Percentiles rank a stretch among this genome's conserved stretches.
phyloP scores from a whole-genome alignment of 2,329 filamentous ascomycete species.

The Calonectria leucothoes region DNA sequence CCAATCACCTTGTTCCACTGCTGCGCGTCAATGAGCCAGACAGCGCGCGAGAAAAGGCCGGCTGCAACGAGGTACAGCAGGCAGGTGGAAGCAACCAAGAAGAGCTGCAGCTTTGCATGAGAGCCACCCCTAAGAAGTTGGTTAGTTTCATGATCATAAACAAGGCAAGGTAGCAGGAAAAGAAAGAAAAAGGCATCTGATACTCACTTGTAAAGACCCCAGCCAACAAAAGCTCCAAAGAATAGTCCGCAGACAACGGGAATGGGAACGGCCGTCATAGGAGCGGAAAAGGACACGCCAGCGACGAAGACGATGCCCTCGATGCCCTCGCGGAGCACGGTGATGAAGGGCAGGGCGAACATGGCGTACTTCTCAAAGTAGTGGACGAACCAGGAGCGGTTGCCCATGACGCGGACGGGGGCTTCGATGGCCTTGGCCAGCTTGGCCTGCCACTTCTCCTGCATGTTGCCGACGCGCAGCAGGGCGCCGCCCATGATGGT shows the following conservation, averaged over 20 bases:
- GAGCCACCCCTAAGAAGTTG: constrained; percentile 53
- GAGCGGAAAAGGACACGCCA: constrained; percentile 81
- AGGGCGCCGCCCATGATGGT: constrained; percentile 84
- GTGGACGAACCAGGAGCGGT: constrained; percentile 63
- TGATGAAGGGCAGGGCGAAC: constrained; percentile 89
- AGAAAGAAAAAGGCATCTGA: constrained; percentile 13
- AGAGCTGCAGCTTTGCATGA: constrained; percentile 68
- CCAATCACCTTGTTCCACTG: constrained; percentile 75
- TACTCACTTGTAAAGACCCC: constrained; percentile 78
- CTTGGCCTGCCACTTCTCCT: constrained; percentile 88
- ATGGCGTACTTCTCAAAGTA: constrained; percentile 85
- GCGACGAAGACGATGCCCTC: constrained; percentile 92
- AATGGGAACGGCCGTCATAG: constrained; percentile 81
- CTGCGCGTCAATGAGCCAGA: constrained; percentile 81
- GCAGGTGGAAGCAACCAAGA: constrained; percentile 85
- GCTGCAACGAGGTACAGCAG: constrained; percentile 87
- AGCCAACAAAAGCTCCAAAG: constrained; percentile 76
- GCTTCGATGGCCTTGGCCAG: constrained; percentile 76
- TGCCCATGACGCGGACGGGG: constrained; percentile 57
- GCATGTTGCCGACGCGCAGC: constrained; percentile 83
- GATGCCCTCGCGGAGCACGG: constrained; percentile 84
- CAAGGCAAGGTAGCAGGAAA: not conserved
- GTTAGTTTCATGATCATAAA: too few species aligned
- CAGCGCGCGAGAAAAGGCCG: constrained; percentile 80
- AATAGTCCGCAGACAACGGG: constrained; percentile 78